phyloP scores from a whole-genome alignment of 305 asterid species.

The Plantago lanceolata region DNA sequence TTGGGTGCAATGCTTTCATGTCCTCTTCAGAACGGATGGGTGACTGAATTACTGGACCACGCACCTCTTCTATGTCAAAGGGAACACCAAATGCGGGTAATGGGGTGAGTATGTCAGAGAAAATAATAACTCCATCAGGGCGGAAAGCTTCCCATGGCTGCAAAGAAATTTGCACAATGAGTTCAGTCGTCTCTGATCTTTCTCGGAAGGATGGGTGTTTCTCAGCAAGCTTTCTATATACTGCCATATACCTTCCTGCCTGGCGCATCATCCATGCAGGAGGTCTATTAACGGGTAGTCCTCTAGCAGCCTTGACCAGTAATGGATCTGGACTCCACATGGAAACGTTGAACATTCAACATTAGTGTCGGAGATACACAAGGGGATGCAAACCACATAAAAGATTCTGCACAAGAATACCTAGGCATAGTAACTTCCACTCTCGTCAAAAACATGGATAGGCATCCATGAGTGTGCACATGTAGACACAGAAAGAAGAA shows the following conservation, averaged over 20 bases:
- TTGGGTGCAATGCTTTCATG: conserved; percentile 61
- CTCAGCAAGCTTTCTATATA: conserved; percentile 90
- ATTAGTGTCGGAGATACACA: conserved; percentile 2
- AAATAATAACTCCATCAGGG: conserved; percentile 94
- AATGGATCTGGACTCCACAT: conserved; percentile 62
- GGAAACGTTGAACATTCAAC: conserved; percentile 16
- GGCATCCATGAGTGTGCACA: background rate
- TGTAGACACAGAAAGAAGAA: background rate
- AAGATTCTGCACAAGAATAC: background rate
- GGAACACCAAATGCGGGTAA: conserved; percentile 95
- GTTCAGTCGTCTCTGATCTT: conserved; percentile 99
- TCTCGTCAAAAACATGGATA: too few relatives aligned
- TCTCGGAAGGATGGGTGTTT: conserved; percentile 93
- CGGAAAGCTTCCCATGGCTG: conserved; percentile 98
- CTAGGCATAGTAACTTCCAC: too few relatives aligned
- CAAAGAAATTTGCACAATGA: conserved; percentile 96
- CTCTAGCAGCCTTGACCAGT: conserved; percentile 89
- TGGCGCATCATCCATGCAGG: conserved; percentile 99
- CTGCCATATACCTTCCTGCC: conserved; percentile 98
- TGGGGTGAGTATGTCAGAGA: conserved; percentile 93
- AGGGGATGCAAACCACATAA: conserved; percentile 6
- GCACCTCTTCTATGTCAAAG: conserved; percentile 80
- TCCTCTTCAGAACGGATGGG: conserved; percentile 73
- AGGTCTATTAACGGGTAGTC: conserved; percentile 71
- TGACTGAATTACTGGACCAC: conserved; percentile 81